A percentile compares a stretch with the other conserved stretches of the same genome.
These are phyloP conservation scores for Cladophialophora carrionii DNA, from an alignment of 2,329 filamentous ascomycete genomes.

Conservation along the genomic window DNA sequence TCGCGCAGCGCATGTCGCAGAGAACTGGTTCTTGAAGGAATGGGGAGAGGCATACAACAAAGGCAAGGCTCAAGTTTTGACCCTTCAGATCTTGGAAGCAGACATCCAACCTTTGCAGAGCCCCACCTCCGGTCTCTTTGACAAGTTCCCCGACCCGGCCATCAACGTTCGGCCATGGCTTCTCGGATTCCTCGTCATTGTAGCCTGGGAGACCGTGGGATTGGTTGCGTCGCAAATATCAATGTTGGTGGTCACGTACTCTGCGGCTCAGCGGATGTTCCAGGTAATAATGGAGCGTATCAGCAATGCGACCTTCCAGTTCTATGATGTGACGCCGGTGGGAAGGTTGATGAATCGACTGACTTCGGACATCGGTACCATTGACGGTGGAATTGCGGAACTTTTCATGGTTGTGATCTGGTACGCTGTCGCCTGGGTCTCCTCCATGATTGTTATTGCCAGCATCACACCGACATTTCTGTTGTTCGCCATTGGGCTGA, in stretches of 20 bases:
- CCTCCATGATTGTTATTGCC: conserved; percentile 76
- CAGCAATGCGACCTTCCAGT: conserved; percentile 80
- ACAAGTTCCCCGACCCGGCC: conserved; percentile 66
- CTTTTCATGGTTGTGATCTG: conserved; percentile 74
- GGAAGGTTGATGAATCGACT: conserved; percentile 90
- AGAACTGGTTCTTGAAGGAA: conserved; percentile 80
- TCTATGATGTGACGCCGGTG: conserved; percentile 87
- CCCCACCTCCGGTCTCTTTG: conserved; percentile 46
- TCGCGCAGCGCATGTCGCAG: conserved; percentile 65
- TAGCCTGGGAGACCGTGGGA: conserved; percentile 61
- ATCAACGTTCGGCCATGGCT: conserved; percentile 75
- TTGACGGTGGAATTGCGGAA: conserved; percentile 81
- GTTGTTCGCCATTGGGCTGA: conserved; percentile 69
- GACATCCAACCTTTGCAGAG: conserved; percentile 35
- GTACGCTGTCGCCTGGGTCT: conserved; percentile 70
- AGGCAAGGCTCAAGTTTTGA: conserved; percentile 39
- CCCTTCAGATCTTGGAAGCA: conserved; percentile 34
- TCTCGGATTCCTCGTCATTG: conserved; percentile 68
- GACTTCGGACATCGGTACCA: conserved; percentile 84
- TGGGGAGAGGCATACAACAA: conserved; percentile 77
- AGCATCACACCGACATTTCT: conserved; percentile 78
- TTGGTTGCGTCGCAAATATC: conserved; percentile 66
- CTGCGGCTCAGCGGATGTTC: conserved; percentile 76
- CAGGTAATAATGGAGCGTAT: conserved; percentile 71
- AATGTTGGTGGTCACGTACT: conserved; percentile 77